Evolutionary conservation across 768 basidiomycete genomes (phyloP).

Genomic region (Hygrocybe punicea): DNA sequence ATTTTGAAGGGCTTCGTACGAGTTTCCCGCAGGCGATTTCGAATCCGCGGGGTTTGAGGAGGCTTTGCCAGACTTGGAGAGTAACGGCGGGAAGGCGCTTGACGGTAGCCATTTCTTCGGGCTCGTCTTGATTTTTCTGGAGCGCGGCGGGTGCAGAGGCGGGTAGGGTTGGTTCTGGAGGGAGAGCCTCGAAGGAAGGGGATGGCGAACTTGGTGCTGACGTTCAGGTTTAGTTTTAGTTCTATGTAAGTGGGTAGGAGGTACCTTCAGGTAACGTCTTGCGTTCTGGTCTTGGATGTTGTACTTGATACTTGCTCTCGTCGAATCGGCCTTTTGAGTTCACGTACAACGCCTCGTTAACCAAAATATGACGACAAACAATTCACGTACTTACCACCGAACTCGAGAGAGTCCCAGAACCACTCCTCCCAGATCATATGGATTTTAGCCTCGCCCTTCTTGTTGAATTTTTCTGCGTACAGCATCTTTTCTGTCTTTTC

Average conservation of each 20-base stretch:
- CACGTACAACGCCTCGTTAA: background rate
- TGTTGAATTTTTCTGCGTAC: constrained; percentile 73
- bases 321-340: constrained; percentile 53
- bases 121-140: constrained; percentile 30
- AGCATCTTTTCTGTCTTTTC: constrained; percentile 72
- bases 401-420: constrained; percentile 90
- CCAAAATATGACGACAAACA: background rate
- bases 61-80: constrained; percentile 66
- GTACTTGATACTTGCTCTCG: constrained; percentile 57
- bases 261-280: constrained; percentile 25
- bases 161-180: constrained; percentile 19
- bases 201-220: constrained; percentile 22
- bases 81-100: constrained; percentile 61
- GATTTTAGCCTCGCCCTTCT: constrained; percentile 66
- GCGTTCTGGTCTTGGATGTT: constrained; percentile 58
- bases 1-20: constrained; percentile 58
- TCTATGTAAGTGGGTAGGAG: background rate
- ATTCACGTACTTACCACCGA: constrained; percentile 60
- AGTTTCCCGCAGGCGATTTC: constrained; percentile 57
- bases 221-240: background rate
- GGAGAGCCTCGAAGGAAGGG: constrained; percentile 17
- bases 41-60: constrained; percentile 67
- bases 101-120: constrained; percentile 54
- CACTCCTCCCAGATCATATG: constrained; percentile 91
- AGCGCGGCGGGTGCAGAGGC: constrained; percentile 23